Base-by-base conservation (phyloP, 495 filamentous ascomycete genomes). In the Penicillium paxilli region DNA sequence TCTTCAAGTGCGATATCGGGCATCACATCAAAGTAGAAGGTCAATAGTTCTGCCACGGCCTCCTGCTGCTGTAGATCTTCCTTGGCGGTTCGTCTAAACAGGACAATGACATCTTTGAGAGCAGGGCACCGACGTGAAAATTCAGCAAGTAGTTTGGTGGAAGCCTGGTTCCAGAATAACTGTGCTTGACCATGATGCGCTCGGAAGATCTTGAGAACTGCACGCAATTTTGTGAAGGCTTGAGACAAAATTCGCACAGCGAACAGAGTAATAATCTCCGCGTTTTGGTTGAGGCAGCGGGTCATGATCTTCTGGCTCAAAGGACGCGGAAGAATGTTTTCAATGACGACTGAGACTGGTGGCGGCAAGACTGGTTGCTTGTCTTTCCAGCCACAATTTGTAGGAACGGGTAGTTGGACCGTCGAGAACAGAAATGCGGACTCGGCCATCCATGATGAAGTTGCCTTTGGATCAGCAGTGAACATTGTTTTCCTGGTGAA, bases 381-480 rank as follows among this genome's bases (percentile, higher is more conserved):
- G 5, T 76, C 70, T 21, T 82, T 80, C 65, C 79, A 84, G 14
- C 89, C 89, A 64, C 90, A 88, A 58, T 80, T 82, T 7, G 72
- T 58, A 12, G 91, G 91, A 40, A 95, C 74, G 11, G 87, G 86
- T 20, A 96, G 66, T 49, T 87, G 79, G 6, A 97, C 80, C 1
- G 81, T 79, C 20, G 87, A 87, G 66, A 94, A 92, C 5, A 99
- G 70, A 49, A 98, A 89, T 0, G 90, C 80, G 3, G 89, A 91
- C 64, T 92, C 96, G 17, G 92, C 92, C 59, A 98, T 87, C 94
- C 94, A 99, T 4, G 92, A 93, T 0, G 90, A 80, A 1, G 91
- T 91, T 9, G 92, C 77, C 62, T 96, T 98, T 0, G 94, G 92
- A 22, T 97, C 95, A 45, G 95, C 89, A 4, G 84, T 80, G 67